phyloP scores from a whole-genome alignment of 2,329 filamentous ascomycete genomes.

The Exophiala dermatitidis region DNA sequence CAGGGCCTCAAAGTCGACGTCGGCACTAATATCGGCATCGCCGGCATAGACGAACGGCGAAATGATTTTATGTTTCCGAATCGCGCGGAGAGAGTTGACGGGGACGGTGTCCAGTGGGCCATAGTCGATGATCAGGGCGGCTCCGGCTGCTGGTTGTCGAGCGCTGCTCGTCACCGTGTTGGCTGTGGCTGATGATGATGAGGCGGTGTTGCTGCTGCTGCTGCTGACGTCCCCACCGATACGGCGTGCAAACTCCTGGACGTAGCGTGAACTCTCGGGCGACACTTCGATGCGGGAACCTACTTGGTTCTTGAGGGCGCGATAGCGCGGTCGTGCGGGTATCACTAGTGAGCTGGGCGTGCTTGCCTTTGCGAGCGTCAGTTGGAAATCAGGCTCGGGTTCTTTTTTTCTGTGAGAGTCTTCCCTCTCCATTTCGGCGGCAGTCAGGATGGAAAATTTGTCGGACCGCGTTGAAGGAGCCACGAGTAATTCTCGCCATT shows the following conservation, averaged over 20 bases:
- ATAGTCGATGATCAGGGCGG: constrained; percentile 93
- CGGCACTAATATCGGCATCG: constrained; percentile 77
- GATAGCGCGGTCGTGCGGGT: constrained; percentile 71
- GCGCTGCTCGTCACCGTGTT: constrained; percentile 40
- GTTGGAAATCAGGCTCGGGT: constrained; percentile 72
- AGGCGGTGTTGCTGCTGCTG: background rate
- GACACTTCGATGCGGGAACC: constrained; percentile 80
- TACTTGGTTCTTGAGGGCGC: constrained; percentile 58
- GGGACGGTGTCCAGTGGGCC: constrained; percentile 73
- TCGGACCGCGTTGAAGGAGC: constrained; percentile 52
- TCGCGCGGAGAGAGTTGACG: constrained; percentile 82
- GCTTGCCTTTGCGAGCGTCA: constrained; percentile 65
- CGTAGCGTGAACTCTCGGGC: constrained; percentile 75
- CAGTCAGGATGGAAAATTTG: constrained; percentile 48
- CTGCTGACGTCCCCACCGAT: constrained; percentile 58
- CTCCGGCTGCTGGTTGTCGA: constrained; percentile 60
- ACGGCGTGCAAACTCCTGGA: constrained; percentile 70
- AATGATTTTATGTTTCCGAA: constrained; percentile 66
- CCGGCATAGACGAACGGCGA: constrained; percentile 75
- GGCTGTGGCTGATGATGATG: constrained; percentile 8
- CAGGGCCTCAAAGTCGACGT: constrained; percentile 85
- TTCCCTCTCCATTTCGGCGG: constrained; percentile 26
- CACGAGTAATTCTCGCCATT: constrained; percentile 81
- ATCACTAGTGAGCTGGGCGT: constrained; percentile 82
- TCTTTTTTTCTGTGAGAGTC: constrained; percentile 32